Conservation (phyloP, 2,329 filamentous ascomycete genomes). For the Ascochyta koolunga region DNA sequence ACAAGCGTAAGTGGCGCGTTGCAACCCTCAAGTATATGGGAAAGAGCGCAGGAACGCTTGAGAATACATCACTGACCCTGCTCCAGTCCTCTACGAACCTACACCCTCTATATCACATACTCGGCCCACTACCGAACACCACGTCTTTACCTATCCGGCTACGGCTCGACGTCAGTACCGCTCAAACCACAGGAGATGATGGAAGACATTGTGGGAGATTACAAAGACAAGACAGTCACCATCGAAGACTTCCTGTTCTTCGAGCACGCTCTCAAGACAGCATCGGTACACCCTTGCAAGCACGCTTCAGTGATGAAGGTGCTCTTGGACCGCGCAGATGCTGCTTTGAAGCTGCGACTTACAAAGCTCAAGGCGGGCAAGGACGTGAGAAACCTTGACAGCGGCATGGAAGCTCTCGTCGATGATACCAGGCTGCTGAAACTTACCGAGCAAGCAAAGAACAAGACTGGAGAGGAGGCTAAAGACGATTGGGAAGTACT, state of each 20-base stretch:
- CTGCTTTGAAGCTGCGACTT: conserved; percentile 84
- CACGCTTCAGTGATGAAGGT: conserved; percentile 98
- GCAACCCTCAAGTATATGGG: not conserved
- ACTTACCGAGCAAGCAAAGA: conserved; percentile 59
- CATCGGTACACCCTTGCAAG: conserved; percentile 94
- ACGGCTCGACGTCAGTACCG: conserved; percentile 77
- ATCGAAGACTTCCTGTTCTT: conserved; percentile 98
- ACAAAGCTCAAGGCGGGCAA: conserved; percentile 76
- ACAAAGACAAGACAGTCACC: conserved; percentile 98
- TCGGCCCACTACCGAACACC: conserved; percentile 96
- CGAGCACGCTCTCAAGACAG: conserved; percentile 90
- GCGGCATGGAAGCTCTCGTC: conserved; percentile 83
- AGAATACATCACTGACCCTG: conserved; percentile 18
- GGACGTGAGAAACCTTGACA: conserved; percentile 57
- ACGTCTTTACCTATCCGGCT: conserved; percentile 92
- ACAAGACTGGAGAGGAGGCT: conserved; percentile 48
- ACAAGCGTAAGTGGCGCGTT: conserved; percentile 58
- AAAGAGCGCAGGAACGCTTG: not conserved
- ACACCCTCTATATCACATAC: conserved; percentile 98
- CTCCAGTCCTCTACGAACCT: conserved; percentile 80
- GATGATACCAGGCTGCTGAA: conserved; percentile 73
- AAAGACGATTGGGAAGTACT: conserved; percentile 68
- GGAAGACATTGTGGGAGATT: conserved; percentile 95
- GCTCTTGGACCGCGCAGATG: conserved; percentile 91
- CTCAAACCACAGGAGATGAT: conserved; percentile 87